Conservation (phyloP, 2,329 filamentous ascomycete species). For the Colletotrichum gloeosporioides region DNA sequence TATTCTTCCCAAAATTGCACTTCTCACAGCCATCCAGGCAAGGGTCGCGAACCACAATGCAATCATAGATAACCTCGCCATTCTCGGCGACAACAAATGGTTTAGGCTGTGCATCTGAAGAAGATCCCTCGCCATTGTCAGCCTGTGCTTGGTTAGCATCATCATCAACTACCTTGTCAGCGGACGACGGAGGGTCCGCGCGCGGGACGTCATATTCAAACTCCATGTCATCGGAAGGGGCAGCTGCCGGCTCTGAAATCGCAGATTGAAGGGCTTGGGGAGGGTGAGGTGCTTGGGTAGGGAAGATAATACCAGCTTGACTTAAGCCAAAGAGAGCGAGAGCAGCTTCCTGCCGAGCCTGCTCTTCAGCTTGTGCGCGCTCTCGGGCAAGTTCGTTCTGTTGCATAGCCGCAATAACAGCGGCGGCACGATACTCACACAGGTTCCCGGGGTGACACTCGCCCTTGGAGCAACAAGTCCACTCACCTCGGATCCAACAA, state of each 20-base stretch:
- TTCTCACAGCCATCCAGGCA: neutral
- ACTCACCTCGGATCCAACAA: neutral
- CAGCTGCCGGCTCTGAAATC: neutral
- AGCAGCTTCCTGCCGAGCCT: neutral
- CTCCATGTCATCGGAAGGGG: neutral
- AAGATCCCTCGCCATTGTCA: neutral
- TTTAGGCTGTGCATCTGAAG: neutral
- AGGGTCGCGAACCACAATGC: neutral
- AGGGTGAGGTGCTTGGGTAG: neutral
- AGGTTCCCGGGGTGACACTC: neutral
- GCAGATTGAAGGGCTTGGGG: neutral
- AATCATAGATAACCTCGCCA: neutral
- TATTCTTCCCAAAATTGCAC: neutral
- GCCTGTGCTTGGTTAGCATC: neutral
- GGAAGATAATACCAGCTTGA: neutral
- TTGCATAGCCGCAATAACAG: neutral
- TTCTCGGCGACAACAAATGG: neutral
- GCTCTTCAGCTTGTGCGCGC: neutral
- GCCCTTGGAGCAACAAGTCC: neutral
- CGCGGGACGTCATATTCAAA: neutral
- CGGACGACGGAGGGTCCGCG: neutral
- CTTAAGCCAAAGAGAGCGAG: neutral
- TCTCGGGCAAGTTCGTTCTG: neutral
- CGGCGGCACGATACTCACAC: neutral
- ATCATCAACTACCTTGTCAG: neutral